phyloP scores from a whole-genome alignment of 768 basidiomycete genomes.

The Trichaptum fuscoviolaceum region DNA sequence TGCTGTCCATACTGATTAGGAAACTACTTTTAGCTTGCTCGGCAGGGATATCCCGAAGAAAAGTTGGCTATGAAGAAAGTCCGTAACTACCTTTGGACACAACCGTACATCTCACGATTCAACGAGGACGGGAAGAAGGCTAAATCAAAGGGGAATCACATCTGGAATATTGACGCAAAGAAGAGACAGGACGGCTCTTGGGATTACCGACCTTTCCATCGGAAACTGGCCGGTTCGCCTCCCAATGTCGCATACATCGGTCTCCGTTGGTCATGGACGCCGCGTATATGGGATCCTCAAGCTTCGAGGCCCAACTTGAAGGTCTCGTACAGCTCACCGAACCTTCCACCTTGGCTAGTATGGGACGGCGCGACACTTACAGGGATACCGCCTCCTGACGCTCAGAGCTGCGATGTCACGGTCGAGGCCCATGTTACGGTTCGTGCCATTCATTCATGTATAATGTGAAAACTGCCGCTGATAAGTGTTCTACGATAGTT shows the following conservation, averaged over 20 bases:
- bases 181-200: slow-evolving; percentile 70
- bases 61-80: slow-evolving; percentile 95
- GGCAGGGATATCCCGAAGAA: slow-evolving; percentile 86
- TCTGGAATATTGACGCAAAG: slow-evolving; percentile 98
- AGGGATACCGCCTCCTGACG: slow-evolving; percentile 74
- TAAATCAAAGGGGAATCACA: slow-evolving; percentile 98
- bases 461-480: slow-evolving; percentile 10
- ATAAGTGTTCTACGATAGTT: slow-evolving; percentile 38
- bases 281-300: slow-evolving; percentile 96
- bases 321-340: slow-evolving; percentile 76
- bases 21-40: slow-evolving; percentile 51
- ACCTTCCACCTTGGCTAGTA: slow-evolving; percentile 77
- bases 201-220: slow-evolving; percentile 85
- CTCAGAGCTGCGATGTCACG: slow-evolving; percentile 70
- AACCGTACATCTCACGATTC: slow-evolving; percentile 90
- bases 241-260: slow-evolving; percentile 78
- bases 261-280: slow-evolving; percentile 83
- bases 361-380: slow-evolving; percentile 84
- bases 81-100: slow-evolving; percentile 94
- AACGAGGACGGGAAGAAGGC: slow-evolving; percentile 99
- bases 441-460: not conserved
- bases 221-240: slow-evolving; percentile 81
- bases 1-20: slow-evolving; percentile 12
- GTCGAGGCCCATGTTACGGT: slow-evolving; percentile 56
- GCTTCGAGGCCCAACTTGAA: slow-evolving; percentile 74